Base-by-base conservation (phyloP, 1,284 basidiomycete genomes). In the Singerocomus inundabilis region DNA sequence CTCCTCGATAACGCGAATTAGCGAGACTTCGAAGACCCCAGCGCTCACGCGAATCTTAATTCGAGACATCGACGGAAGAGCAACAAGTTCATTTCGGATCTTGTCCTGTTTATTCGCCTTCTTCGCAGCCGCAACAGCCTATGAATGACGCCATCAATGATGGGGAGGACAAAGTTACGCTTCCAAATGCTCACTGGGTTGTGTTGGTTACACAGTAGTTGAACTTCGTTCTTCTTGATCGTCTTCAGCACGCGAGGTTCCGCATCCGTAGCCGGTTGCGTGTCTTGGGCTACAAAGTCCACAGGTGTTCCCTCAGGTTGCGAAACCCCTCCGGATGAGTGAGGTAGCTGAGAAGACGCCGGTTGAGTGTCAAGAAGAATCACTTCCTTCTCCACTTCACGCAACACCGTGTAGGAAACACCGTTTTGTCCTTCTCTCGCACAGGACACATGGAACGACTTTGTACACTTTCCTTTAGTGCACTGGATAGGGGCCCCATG, bases 401-500 rank as follows among this genome's bases (percentile, higher is more conserved):
- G 74, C 12, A 87, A 52, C 21, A 87, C 74, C 3, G 70, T 70
- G 61, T 86, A 91, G 13, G 81, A 71, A 38, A 91, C 77, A 11
- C 82, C 78, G 7, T 63, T 73, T 6, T 69, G 68, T 0, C 80
- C 81, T 24, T 82, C 79, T 26, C 75, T 73, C 0, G 96, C 96
- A 67, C 96, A 99, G 2, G 86, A 89, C 26, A 97, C 86, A 65
- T 99, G 96, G 70, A 91, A 97, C 0, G 96, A 92, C 60, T 91
- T 91, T 2, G 90, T 79, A 64, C 96, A 97, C 71, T 92, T 94
- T 51, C 92, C 92, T 67, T 92, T 92, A 10, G 91, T 91, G 66
- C 94, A 98, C 63, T 98, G 94, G 28, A 97, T 85, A 49, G 94
- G 94, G 5, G 92, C 92, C 6, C 96, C 96, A 54, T 93, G 87